Evolutionary conservation across 306 rosid species (phyloP).

Genomic region (cucumber (Cucumis sativus)): DNA sequence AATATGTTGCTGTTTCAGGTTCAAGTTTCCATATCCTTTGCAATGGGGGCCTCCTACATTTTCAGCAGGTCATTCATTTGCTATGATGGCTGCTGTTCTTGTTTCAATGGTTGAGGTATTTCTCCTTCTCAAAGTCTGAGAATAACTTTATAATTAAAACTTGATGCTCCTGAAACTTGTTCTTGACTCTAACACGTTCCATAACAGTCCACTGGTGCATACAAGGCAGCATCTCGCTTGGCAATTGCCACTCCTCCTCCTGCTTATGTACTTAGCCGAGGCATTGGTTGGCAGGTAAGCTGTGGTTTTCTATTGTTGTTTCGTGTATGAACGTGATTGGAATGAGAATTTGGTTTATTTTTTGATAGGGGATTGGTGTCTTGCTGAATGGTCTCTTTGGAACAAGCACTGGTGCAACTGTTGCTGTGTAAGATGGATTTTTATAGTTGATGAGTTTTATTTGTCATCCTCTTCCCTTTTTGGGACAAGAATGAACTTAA

Average conservation of each 20-base stretch:
- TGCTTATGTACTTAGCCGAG: constrained; percentile 91
- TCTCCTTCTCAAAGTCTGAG: neutral
- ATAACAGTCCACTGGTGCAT: constrained; percentile 83
- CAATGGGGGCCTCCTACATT: constrained; percentile 99
- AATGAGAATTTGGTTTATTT: neutral
- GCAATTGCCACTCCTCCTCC: constrained; percentile 99
- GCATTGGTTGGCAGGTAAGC: constrained; percentile 97
- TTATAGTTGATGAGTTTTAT: neutral
- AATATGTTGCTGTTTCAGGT: constrained; percentile 30
- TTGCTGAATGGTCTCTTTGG: constrained; percentile 89
- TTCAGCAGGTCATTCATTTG: constrained; percentile 95
- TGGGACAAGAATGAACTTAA: constrained; percentile 8
- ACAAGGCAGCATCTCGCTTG: constrained; percentile 81
- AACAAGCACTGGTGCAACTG: constrained; percentile 78
- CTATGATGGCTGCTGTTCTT: constrained; percentile 88
- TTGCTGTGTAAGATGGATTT: constrained; percentile 69
- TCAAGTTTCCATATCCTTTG: constrained; percentile 89
- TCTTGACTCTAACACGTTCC: neutral
- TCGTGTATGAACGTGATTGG: neutral
- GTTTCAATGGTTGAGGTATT: constrained; percentile 97
- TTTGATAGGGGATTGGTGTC: constrained; percentile 65
- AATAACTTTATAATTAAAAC: neutral
- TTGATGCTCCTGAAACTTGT: neutral
- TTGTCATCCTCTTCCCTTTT: neutral
- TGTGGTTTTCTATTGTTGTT: neutral